Evolutionary conservation across 805 yeast species (phyloP).

Genomic region (Cyberlindnera misumaiensis): DNA sequence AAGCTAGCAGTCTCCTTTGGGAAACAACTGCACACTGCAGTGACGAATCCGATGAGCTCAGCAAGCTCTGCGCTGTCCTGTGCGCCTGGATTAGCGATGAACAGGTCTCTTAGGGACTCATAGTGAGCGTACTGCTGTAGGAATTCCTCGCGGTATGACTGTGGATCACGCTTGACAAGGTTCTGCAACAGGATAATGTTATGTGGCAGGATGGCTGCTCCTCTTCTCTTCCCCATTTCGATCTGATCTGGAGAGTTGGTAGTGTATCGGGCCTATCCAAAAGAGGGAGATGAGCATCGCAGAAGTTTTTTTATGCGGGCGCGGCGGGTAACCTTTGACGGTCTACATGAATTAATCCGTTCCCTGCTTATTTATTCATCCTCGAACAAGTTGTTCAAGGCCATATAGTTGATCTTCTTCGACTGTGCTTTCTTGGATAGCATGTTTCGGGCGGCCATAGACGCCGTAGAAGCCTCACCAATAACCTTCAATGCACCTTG

Average conservation of each 20-base stretch:
- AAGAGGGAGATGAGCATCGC: slow-evolving; percentile 1
- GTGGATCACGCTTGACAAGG: slow-evolving; percentile 89
- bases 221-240: slow-evolving; percentile 77
- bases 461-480: slow-evolving; percentile 47
- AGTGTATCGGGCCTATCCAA: neutral
- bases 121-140: slow-evolving; percentile 89
- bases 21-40: slow-evolving; percentile 86
- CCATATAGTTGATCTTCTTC: slow-evolving; percentile 84
- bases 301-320: neutral
- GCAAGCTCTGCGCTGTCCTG: slow-evolving; percentile 49
- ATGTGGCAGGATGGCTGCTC: slow-evolving; percentile 90
- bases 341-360: no score
- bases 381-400: slow-evolving; percentile 50
- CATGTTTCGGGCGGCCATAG: slow-evolving; percentile 74
- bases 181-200: slow-evolving; percentile 89
- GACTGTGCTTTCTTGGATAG: slow-evolving; percentile 71
- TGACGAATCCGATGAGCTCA: slow-evolving; percentile 82
- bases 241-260: neutral
- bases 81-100: slow-evolving; percentile 55
- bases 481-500: slow-evolving; percentile 38
- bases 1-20: slow-evolving; percentile 83
- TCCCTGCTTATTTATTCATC: slow-evolving; percentile 1
- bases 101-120: slow-evolving; percentile 83
- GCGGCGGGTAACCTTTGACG: slow-evolving; percentile 9
- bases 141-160: slow-evolving; percentile 90